Evolutionary conservation across 345 rosid species (phyloP), one percentile per base, ranked within the genome.

Genomic region (Populus alba): DNA sequence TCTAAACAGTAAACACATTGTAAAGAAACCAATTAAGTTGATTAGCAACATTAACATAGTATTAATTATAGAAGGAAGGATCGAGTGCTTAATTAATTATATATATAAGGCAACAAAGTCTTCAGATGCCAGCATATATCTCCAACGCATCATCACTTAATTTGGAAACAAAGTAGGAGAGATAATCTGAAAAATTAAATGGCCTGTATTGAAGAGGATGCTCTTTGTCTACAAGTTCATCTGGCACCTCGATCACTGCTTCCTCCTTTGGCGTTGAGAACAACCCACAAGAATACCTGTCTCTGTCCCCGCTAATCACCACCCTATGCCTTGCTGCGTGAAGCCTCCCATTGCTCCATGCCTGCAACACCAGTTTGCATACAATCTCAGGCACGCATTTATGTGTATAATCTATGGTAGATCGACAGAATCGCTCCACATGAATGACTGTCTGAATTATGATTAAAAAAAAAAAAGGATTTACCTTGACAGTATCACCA

Each of bases 321-420:
- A 89, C 92, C 69, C 89, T 77, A 70, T 89, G 92, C 29, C 74
- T 83, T n/a, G 74, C 79, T 25, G 92, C 86, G 39, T 77, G 62
- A 22, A 87, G 79, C 66, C 91, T 85, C 11, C 85, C 91, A 53
- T 89, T 89, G 88, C 90, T 89, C 91, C 90, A 87, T 12, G 88
- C 90, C 92, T 88, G 61, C n/a, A 22, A 13, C 61, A 55, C 22
- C 15, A 20, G 4, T 8, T 12, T 10, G 13, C 3, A 2, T 3
- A 41, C 45, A 41, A 9, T 41, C 37, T 33, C 37, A 33, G 37
- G 10, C 13, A 9, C 45, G 10, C 45, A 41, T 11, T 9, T 11
- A 8, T 37, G 39, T 39, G 11, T 9, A 39, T 9, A 33, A 33
- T 33, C 5, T 4, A 4, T 5, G 37, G 37, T 5, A 33, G 37